Base-by-base conservation (phyloP, 768 basidiomycete genomes). In the Auricularia heimuer region DNA sequence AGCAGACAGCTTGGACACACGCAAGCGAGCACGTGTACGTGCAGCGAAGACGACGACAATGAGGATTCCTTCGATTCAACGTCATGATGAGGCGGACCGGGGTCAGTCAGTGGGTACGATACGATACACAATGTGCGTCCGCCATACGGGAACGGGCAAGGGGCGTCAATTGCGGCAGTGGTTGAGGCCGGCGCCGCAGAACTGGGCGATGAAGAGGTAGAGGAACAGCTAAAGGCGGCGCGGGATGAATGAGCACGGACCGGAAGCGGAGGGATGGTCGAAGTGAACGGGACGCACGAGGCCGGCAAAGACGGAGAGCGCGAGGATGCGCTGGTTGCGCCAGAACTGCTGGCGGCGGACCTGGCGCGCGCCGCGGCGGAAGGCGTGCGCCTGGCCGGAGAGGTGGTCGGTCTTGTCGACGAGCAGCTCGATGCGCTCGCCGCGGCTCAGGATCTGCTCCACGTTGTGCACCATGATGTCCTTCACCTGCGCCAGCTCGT, bases 391-490 rank as follows among this genome's bases (percentile, higher is more conserved):
- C 75, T 98, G 94, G 10, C 87, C 89, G 6, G 92, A 90, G 87
- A 99, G 92, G 64, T 82, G 89, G 73, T 98, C 95, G 35, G 97
- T 99, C 81, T 97, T 97, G 78, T 98, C 94, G 36, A 98, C 91
- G 62, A 99, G 82, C 18, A 98, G 81, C 74, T 98, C 96, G 69
- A 99, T 92, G 63, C 97, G 82, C 75, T 99, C 97, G 29, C 97
- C 97, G 44, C 97, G 82, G 63, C 85, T 89, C 51, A 99, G 83
- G 68, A 98, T 96, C 74, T 94, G 91, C 77, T 98, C 94, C 68
- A 98, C 95, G 74, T 98, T 98, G 76, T 98, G 92, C 62, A 98
- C 95, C 94, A 97, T 96, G 76, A 97, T 92, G 71, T 94, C 89
- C 74, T 97, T 98, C 60, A 97, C 91, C 69, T 92, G 90, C 66